phyloP scores from a whole-genome alignment of 495 filamentous ascomycete genomes.

The Penicillium longicatenatum region DNA sequence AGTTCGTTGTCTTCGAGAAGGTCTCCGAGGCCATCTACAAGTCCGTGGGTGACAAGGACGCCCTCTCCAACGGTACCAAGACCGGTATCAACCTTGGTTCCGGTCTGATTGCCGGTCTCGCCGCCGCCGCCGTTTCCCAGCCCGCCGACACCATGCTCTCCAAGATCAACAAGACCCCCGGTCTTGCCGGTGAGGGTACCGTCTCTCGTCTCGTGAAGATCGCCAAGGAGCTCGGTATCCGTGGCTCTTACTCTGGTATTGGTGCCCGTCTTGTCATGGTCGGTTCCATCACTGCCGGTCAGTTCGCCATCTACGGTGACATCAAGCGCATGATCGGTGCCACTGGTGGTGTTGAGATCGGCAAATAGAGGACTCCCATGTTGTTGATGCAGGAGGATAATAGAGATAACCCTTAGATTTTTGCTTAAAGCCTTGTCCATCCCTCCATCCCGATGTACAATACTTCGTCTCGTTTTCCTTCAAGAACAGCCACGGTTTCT shows the following conservation, averaged over 20 bases:
- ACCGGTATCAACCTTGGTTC: slow-evolving; percentile 91
- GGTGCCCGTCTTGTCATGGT: slow-evolving; percentile 67
- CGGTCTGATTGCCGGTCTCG: slow-evolving; percentile 97
- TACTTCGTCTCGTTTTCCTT: slow-evolving; percentile 38
- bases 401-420: slow-evolving; percentile 43
- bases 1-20: slow-evolving; percentile 99
- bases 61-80: slow-evolving; percentile 70
- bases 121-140: slow-evolving; percentile 93
- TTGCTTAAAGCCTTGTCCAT: slow-evolving; percentile 32
- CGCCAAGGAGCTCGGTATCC: slow-evolving; percentile 87
- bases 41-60: slow-evolving; percentile 68
- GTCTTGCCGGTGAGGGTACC: slow-evolving; percentile 92
- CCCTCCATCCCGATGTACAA: slow-evolving; percentile 34
- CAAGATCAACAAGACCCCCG: slow-evolving; percentile 99
- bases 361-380: slow-evolving; percentile 42
- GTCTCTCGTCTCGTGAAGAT: slow-evolving; percentile 93
- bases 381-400: slow-evolving; percentile 34
- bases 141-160: slow-evolving; percentile 98
- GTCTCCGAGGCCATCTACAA: slow-evolving; percentile 78
- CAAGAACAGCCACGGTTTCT: slow-evolving; percentile 31
- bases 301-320: slow-evolving; percentile 95
- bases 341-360: slow-evolving; percentile 79
- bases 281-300: slow-evolving; percentile 81
- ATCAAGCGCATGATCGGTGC: slow-evolving; percentile 61
- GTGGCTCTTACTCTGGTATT: slow-evolving; percentile 87